Base-by-base conservation (phyloP, 495 filamentous ascomycete species). In the Hypomontagnella monticulosa region DNA sequence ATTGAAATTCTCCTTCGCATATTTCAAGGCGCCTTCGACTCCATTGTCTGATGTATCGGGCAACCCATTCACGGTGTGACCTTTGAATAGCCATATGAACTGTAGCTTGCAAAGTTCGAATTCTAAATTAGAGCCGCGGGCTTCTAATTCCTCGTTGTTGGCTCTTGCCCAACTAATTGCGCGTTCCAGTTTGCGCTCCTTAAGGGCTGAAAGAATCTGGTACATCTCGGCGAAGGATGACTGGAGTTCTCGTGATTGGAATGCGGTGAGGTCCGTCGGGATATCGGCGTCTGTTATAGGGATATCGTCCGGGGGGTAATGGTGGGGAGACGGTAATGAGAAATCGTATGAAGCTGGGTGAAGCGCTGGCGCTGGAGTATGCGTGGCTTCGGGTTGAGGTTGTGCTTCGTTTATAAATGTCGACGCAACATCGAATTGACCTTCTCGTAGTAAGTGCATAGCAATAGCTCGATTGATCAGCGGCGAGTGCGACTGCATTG, bases 381-480 rank as follows among this genome's bases (percentile, higher is more conserved):
- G 61, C 14, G 46, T 7, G 16, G 54, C 20, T 9, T 59, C n/a
- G 44, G 47, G 18, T 54, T 53, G 62, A 7, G 73, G 63, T 42
- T 80, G 75, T 2, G 79, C 77, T 68, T 97, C 93, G 9, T 78
- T 76, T 15, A 93, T 83, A 59, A 97, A 97, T 3, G 89, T 92
- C 4, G 87, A 82, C 2, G 93, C 93, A 0, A 97, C 94, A 12
- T 76, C 80, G 74, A 99, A 98, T 72, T 97, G 90, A 34, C 95
- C 95, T 80, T 98, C 96, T 18, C 95, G 88, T 14, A 98, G 84
- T 11, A 99, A 81, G 74, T 99, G 95, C 93, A 99, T 97, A 2
- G 91, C 91, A 55, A 98, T 95, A 16, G 95, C 95, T 18, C 93
- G 84, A 73, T 98, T 94, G 68, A 97, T 91, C 8, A 97, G 83